These are phyloP conservation scores for Lactuca saligna DNA, from an alignment of 129 eudicot genomes.

Conservation along the genomic window DNA sequence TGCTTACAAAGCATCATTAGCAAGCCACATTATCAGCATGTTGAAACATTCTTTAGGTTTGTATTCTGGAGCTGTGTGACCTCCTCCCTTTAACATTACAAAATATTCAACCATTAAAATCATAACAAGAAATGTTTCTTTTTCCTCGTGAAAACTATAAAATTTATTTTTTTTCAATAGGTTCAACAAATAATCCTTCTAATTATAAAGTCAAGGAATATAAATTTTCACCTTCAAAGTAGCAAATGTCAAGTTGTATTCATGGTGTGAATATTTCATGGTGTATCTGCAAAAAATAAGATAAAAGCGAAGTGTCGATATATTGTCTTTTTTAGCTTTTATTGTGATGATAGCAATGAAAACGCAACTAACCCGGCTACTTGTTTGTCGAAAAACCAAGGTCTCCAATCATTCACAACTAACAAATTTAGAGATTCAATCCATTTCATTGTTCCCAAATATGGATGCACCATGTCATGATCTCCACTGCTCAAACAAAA, in stretches of 20 bases:
- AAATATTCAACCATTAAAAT: constrained; percentile 1
- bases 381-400: constrained; percentile 14
- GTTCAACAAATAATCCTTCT: not conserved
- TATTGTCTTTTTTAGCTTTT: not conserved
- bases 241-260: constrained; percentile 23
- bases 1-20: constrained; percentile 13
- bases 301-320: not conserved
- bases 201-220: not conserved
- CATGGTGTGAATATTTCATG: constrained; percentile 2
- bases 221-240: constrained; percentile 19
- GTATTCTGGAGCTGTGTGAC: constrained; percentile 30
- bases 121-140: not conserved
- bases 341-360: not conserved
- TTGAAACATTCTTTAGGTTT: constrained; percentile 10
- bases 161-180: not conserved
- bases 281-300: constrained; percentile 19
- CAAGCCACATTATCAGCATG: constrained; percentile 23
- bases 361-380: constrained; percentile 29
- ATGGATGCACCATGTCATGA: constrained; percentile 33
- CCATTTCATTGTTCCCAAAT: constrained; percentile 24
- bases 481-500: constrained; percentile 31
- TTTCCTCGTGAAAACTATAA: not conserved
- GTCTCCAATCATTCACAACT: constrained; percentile 18
- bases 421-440: constrained; percentile 20
- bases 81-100: constrained; percentile 22